Base-by-base conservation (phyloP, 2,329 filamentous ascomycete species). In the Xylariaceae sp. region DNA sequence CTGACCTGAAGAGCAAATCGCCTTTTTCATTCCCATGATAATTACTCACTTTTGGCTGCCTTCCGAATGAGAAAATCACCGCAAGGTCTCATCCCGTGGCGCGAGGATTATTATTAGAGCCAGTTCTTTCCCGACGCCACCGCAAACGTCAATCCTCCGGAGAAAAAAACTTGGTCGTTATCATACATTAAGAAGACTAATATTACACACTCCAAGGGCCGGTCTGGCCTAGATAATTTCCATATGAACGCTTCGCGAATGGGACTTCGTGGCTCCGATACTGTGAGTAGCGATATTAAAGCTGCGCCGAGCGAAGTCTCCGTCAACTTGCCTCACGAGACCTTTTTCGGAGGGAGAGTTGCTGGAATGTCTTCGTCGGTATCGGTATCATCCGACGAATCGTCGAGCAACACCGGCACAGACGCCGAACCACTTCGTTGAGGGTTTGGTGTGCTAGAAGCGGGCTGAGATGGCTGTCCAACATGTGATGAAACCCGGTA, bases 321-420 rank as follows among this genome's bases (percentile, higher is more conserved):
- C 11, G 11, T 7, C 17, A 6, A 14, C 16, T 37, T 26, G 21
- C 11, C 28, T 26, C 28, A 62, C 9, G 16, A 23, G 19, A 4
- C 39, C 44, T 56, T 65, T 4, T 47, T 59, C 2, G 63, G 61
- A 5, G 68, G 67, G 7, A 71, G 11, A 8, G 53, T 64, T 12
- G 71, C 70, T 2, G 71, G 71, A 7, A 73, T 72, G 8, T 70
- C 70, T 11, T 43, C 68, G 19, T 72, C 70, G 0, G 60, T 65
- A 26, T 67, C 66, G 9, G 60, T 50, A 14, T 56, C 62, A 5
- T 52, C 56, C 0, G 55, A 59, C 1, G 68, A 65, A 8, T 69
- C 65, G 11, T 70, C 69, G 1, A 72, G 44, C 1, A 68, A 52
- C 6, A 71, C 47, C 3, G 69, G 69, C 12, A 46, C 60, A 4